A percentile compares a stretch with the other conserved stretches of the same genome.
phyloP scores from a whole-genome alignment of 2,329 filamentous ascomycete genomes.

The Helotiales sp. region DNA sequence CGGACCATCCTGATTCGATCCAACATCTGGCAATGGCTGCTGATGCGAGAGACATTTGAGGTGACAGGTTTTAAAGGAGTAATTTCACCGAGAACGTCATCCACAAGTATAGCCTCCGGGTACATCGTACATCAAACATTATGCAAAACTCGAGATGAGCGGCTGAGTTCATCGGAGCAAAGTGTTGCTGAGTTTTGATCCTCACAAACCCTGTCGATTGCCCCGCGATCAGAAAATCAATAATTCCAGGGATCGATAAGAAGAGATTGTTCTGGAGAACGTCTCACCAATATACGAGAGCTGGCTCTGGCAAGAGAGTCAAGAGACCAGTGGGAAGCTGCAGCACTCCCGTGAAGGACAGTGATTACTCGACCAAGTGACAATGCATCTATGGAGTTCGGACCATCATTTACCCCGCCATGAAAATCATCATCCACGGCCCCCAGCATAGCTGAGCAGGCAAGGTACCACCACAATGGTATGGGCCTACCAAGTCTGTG shows the following conservation, averaged over 20 bases:
- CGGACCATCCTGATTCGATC: constrained; percentile 1
- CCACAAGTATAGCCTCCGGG: not conserved
- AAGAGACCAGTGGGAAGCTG: constrained; percentile 15
- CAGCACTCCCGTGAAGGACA: not conserved
- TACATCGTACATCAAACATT: no score
- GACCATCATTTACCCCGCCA: not conserved
- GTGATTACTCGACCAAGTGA: not conserved
- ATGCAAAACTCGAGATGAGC: constrained; percentile 1
- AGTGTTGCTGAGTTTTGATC: not conserved
- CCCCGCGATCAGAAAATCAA: not conserved
- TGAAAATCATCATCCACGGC: not conserved
- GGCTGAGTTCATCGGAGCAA: not conserved
- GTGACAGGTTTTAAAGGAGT: not conserved
- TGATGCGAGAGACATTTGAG: constrained; percentile 10
- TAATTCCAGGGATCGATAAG: not conserved
- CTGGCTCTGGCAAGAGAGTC: not conserved
- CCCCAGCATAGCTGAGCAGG: not conserved
- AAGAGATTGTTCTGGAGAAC: not conserved
- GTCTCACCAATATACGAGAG: not conserved
- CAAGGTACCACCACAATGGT: not conserved
- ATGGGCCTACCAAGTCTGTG: not conserved
- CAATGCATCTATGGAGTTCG: not conserved
- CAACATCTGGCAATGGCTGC: not conserved
- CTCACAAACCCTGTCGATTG: not conserved
- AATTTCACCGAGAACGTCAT: not conserved